A percentile compares a stretch with the other conserved stretches of the same genome.
Conservation (phyloP, 2,329 filamentous ascomycete genomes). For the Fonsecaea erecta region DNA sequence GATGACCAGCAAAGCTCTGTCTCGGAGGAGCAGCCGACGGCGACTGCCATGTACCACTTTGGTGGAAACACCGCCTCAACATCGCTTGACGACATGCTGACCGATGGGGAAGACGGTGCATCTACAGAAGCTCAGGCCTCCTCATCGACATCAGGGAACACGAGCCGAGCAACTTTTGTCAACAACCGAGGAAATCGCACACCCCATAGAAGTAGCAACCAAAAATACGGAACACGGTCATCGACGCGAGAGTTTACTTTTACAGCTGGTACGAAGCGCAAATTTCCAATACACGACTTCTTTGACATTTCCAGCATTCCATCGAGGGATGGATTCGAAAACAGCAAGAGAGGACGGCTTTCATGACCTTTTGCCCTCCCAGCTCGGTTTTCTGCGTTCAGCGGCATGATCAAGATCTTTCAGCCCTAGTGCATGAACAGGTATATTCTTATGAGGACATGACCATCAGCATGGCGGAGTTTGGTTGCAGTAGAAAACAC, state of each 20-base stretch:
- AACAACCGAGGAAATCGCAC: constrained; percentile 49
- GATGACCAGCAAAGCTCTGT: constrained; percentile 41
- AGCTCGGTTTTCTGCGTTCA: constrained; percentile 11
- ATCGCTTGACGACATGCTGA: constrained; percentile 47
- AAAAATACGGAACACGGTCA: constrained; percentile 44
- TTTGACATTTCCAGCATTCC: constrained; percentile 55
- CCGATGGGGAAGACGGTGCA: constrained; percentile 43
- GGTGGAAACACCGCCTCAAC: constrained; percentile 16
- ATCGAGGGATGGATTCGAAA: constrained; percentile 46
- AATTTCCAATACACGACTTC: constrained; percentile 54
- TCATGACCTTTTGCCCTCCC: constrained; percentile 33
- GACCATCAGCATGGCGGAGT: constrained; percentile 32
- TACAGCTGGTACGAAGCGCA: constrained; percentile 53
- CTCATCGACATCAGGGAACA: constrained; percentile 35
- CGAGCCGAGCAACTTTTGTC: constrained; percentile 49
- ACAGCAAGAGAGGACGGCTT: constrained; percentile 52
- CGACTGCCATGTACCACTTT: constrained; percentile 34
- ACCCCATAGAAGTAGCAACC: constrained; percentile 47
- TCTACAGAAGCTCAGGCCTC: constrained; percentile 34
- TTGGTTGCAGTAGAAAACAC: constrained; percentile 24
- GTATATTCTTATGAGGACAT: constrained; percentile 30
- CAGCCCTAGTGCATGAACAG: constrained; percentile 6
- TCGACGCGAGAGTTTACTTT: constrained; percentile 47
- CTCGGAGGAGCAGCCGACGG: constrained; percentile 5
- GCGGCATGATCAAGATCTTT: constrained; percentile 7